phyloP scores from a whole-genome alignment of 2,329 filamentous ascomycete genomes.

The Trichophaea hybrida region DNA sequence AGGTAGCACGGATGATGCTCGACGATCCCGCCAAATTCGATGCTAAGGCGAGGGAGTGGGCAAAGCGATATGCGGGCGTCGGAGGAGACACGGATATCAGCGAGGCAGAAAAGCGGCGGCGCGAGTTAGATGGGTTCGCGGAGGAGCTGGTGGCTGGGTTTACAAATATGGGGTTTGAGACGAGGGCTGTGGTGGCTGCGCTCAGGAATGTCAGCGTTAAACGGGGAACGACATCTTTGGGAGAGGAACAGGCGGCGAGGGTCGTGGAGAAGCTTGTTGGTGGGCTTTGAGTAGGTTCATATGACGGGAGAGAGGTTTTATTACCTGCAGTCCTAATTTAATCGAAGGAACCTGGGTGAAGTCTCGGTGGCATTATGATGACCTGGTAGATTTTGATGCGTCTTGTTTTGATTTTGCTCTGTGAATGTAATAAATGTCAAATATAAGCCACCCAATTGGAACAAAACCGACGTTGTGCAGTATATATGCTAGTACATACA shows the following conservation, averaged over 20 bases:
- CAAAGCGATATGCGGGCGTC: slow-evolving; percentile 66
- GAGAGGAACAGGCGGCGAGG: slow-evolving; percentile 33
- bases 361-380: no score
- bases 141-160: slow-evolving; percentile 17
- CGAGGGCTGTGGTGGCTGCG: slow-evolving; percentile 17
- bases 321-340: no score
- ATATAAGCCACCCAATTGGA: no score
- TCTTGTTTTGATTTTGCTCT: no score
- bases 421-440: no score
- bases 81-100: slow-evolving; percentile 19
- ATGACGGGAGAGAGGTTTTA: no score
- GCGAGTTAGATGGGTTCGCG: slow-evolving; percentile 20
- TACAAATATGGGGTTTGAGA: slow-evolving; percentile 21
- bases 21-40: slow-evolving; percentile 65
- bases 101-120: slow-evolving; percentile 3
- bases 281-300: not conserved
- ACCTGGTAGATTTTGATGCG: no score
- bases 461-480: no score
- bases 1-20: slow-evolving; percentile 83
- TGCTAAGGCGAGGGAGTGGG: slow-evolving; percentile 77
- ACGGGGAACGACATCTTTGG: slow-evolving; percentile 35
- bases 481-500: no score
- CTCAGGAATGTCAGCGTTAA: slow-evolving; percentile 13
- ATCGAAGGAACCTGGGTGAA: no score
- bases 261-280: slow-evolving; percentile 40